A percentile compares a stretch with the other conserved stretches of the same genome.
Evolutionary conservation across 1,139 yeast species (phyloP).

Genomic region (Citeromyces hawaiiensis): DNA sequence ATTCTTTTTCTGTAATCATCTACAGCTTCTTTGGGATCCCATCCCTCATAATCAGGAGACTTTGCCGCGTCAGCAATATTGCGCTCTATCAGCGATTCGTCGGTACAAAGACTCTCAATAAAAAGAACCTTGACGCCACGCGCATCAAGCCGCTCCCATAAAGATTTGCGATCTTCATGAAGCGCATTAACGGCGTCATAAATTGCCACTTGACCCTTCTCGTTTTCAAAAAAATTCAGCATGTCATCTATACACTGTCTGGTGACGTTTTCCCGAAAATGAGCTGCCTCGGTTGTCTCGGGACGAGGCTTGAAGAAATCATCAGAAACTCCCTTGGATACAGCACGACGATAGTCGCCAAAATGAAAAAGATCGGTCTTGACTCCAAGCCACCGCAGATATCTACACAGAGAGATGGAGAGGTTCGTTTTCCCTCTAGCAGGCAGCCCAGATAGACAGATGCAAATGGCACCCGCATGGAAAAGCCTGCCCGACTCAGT

Average conservation of each 20-base stretch:
- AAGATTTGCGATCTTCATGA: conserved; percentile 46
- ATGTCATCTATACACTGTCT: conserved; percentile 61
- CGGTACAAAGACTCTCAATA: conserved; percentile 79
- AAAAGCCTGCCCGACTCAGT: conserved; percentile 84
- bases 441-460: conserved; percentile 85
- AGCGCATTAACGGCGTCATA: conserved; percentile 92
- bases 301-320: conserved; percentile 65
- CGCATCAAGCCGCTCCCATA: conserved; percentile 39
- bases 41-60: conserved; percentile 76
- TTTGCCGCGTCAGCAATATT: conserved; percentile 80
- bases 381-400: conserved; percentile 91
- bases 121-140: conserved; percentile 66
- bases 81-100: conserved; percentile 50
- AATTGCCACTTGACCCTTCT: conserved; percentile 85
- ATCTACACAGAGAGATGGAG: conserved; percentile 82
- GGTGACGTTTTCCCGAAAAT: conserved; percentile 45
- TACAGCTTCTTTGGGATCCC: conserved; percentile 55
- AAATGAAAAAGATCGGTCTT: conserved; percentile 85
- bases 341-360: conserved; percentile 77
- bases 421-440: conserved; percentile 94
- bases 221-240: conserved; percentile 52
- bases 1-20: conserved; percentile 37
- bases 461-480: conserved; percentile 91
- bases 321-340: conserved; percentile 39
- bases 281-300: conserved; percentile 35